Evolutionary conservation across 768 basidiomycete genomes (phyloP).

Genomic region (Candolleomyces aberdarensis): DNA sequence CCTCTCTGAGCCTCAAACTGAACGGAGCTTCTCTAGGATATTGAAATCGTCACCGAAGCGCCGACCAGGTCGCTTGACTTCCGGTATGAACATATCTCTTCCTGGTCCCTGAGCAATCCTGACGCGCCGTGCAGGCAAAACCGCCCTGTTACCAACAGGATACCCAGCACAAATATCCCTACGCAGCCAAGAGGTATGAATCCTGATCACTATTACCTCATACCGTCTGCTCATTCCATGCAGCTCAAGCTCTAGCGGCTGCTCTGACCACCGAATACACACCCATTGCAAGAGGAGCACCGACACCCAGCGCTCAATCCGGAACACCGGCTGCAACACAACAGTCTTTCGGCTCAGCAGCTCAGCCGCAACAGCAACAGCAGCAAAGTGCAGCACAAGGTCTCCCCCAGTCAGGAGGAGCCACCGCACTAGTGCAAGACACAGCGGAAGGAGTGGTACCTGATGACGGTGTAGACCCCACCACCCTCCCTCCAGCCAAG

Average conservation of each 20-base stretch:
- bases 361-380: constrained; percentile 16
- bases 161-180: constrained; percentile 10
- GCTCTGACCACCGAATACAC: constrained; percentile 83
- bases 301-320: constrained; percentile 19
- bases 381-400: neutral
- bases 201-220: neutral
- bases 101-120: neutral
- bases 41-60: constrained; percentile 91
- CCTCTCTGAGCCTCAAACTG: neutral
- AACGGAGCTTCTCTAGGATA: constrained; percentile 46
- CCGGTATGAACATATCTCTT: constrained; percentile 42
- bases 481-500: constrained; percentile 57
- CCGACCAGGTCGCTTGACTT: constrained; percentile 71
- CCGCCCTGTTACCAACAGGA: constrained; percentile 14
- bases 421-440: constrained; percentile 11
- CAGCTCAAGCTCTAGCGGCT: constrained; percentile 40
- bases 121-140: constrained; percentile 17
- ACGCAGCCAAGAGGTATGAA: constrained; percentile 15
- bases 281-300: constrained; percentile 61
- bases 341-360: constrained; percentile 6
- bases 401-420: neutral
- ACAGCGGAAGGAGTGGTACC: constrained; percentile 58
- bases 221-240: constrained; percentile 15
- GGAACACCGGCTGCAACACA: neutral
- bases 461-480: constrained; percentile 60